Evolutionary conservation across 2,329 filamentous ascomycete genomes (phyloP).

Genomic region (Amauroascus verrucosus): DNA sequence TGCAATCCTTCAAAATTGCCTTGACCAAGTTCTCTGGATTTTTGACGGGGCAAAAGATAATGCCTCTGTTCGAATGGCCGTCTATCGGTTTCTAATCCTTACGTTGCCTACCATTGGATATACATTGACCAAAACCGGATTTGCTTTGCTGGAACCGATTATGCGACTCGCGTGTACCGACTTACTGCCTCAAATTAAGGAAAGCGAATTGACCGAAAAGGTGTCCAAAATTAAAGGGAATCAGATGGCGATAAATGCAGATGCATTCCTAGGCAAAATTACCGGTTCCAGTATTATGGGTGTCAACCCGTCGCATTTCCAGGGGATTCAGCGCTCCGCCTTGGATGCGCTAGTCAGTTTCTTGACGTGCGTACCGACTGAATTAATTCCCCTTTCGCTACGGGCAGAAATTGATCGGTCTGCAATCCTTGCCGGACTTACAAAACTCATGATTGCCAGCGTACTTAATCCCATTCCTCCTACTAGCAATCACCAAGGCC

Average conservation of each 20-base stretch:
- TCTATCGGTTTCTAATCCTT: slow-evolving; percentile 50
- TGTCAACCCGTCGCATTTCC: slow-evolving; percentile 1
- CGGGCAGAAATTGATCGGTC: slow-evolving; percentile 71
- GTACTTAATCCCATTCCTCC: slow-evolving; percentile 66
- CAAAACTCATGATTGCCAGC: slow-evolving; percentile 67
- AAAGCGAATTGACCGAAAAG: slow-evolving; percentile 26
- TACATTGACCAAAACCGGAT: slow-evolving; percentile 54
- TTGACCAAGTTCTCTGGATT: slow-evolving; percentile 63
- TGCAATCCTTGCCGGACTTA: slow-evolving; percentile 59
- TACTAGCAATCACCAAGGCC: slow-evolving; percentile 50
- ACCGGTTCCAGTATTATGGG: slow-evolving; percentile 19
- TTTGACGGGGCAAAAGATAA: slow-evolving; percentile 48
- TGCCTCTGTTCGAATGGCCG: slow-evolving; percentile 47
- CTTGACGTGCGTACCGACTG: slow-evolving; percentile 54
- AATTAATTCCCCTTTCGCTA: slow-evolving; percentile 57
- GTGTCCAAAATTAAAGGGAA: slow-evolving; percentile 33
- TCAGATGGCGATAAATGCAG: slow-evolving; percentile 51
- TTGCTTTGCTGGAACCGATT: slow-evolving; percentile 52
- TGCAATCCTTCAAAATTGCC: slow-evolving; percentile 51
- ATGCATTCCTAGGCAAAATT: slow-evolving; percentile 54
- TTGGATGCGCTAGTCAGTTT: slow-evolving; percentile 51
- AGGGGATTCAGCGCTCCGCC: slow-evolving; percentile 48
- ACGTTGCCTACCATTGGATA: slow-evolving; percentile 55
- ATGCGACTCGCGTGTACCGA: slow-evolving; percentile 65
- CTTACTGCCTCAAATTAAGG: slow-evolving; percentile 43